Evolutionary conservation across 1,139 yeast genomes (phyloP).

Genomic region (Pichia cactophila): DNA sequence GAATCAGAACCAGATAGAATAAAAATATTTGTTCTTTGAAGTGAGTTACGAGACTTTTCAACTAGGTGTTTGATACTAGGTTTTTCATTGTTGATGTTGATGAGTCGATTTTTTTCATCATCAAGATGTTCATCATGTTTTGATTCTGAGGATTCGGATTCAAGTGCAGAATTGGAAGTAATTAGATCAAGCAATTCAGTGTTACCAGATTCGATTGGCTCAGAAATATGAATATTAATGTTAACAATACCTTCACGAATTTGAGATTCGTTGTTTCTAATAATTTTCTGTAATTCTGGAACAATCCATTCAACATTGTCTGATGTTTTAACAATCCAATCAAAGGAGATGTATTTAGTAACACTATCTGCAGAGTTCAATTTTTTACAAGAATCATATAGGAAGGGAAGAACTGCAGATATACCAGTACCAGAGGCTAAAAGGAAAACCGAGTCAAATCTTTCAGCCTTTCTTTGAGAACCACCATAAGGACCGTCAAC

Average conservation of each 20-base stretch:
- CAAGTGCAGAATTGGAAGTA: neutral
- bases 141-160: conserved; percentile 17
- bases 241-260: conserved; percentile 8
- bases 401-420: conserved; percentile 36
- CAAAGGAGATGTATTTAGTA: conserved; percentile 31
- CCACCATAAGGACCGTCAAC: conserved; percentile 68
- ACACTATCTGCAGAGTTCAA: conserved; percentile 9
- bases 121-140: neutral
- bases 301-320: conserved; percentile 41
- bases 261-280: conserved; percentile 4
- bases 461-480: conserved; percentile 37
- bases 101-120: conserved; percentile 3
- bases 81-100: conserved; percentile 31
- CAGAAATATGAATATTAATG: conserved; percentile 19
- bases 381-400: conserved; percentile 2
- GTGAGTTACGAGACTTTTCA: conserved; percentile 15
- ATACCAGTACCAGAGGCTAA: conserved; percentile 50
- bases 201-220: conserved; percentile 1
- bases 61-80: conserved; percentile 12
- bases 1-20: conserved; percentile 46
- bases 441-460: conserved; percentile 43
- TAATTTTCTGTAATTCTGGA: conserved; percentile 31
- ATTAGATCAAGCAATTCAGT: neutral
- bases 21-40: conserved; percentile 38
- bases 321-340: conserved; percentile 41